Evolutionary conservation across 1,284 basidiomycete species (phyloP).

Genomic region (Ceraceosorus guamensis): DNA sequence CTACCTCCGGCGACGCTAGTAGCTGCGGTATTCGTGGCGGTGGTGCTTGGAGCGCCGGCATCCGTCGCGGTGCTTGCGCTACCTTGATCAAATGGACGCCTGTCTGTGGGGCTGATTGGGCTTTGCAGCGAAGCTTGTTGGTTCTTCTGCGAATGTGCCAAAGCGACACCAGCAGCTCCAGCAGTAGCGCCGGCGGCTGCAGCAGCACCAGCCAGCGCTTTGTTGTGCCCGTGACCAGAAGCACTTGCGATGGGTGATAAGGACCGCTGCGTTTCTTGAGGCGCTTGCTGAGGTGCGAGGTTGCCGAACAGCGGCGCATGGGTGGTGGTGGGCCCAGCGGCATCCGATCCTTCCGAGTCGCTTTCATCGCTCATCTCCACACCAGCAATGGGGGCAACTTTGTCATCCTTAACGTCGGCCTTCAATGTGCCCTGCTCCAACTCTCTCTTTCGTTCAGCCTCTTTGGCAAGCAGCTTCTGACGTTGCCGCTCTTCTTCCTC

Average conservation of each 20-base stretch:
- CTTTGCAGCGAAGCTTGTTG: neutral
- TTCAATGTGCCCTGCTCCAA: conserved; percentile 24
- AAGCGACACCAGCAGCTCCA: conserved; percentile 43
- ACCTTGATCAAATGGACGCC: neutral
- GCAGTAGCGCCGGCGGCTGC: conserved; percentile 11
- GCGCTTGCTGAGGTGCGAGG: conserved; percentile 5
- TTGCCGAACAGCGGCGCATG: conserved; percentile 36
- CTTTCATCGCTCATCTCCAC: conserved; percentile 46
- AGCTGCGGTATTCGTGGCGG: conserved; percentile 18
- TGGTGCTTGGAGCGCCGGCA: neutral
- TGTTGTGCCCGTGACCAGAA: conserved; percentile 5
- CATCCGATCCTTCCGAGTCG: conserved; percentile 32
- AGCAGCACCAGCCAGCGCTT: neutral
- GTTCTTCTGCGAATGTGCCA: conserved; percentile 6
- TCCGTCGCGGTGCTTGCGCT: neutral
- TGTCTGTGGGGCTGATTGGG: neutral
- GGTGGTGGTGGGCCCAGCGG: conserved; percentile 12
- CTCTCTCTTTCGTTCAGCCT: conserved; percentile 27
- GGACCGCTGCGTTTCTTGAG: neutral
- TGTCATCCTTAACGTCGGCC: conserved; percentile 17
- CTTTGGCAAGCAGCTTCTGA: conserved; percentile 25
- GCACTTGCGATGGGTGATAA: conserved; percentile 6
- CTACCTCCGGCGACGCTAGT: conserved; percentile 41
- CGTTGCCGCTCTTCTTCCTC: conserved; percentile 37
- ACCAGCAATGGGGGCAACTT: conserved; percentile 34